A percentile compares a stretch with the other conserved stretches of the same genome.
Evolutionary conservation across 441 rosid genomes (phyloP).

Genomic region (Arabidopsis hybrid): DNA sequence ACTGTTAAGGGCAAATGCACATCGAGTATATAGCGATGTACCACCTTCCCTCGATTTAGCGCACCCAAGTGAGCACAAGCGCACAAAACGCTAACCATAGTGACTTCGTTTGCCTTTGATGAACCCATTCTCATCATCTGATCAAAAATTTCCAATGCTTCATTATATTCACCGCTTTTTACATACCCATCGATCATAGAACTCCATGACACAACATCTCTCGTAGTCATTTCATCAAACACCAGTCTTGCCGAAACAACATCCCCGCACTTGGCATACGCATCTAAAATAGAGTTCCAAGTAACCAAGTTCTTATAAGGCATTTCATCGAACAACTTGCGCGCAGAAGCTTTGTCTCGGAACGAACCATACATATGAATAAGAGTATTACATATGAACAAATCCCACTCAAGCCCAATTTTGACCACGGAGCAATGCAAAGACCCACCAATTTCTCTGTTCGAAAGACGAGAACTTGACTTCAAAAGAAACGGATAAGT

Average conservation of each 20-base stretch:
- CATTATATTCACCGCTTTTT: constrained; percentile 57
- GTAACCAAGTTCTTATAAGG: constrained; percentile 64
- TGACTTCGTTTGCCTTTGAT: constrained; percentile 70
- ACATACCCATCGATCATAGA: constrained; percentile 80
- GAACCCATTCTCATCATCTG: constrained; percentile 56
- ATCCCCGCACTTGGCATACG: constrained; percentile 71
- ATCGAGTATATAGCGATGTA: constrained; percentile 62
- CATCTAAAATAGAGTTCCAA: constrained; percentile 83
- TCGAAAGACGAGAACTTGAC: constrained; percentile 64
- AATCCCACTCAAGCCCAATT: constrained; percentile 62
- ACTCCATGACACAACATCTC: constrained; percentile 88
- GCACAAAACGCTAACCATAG: constrained; percentile 81
- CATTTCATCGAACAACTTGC: constrained; percentile 68
- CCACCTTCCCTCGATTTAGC: constrained; percentile 60
- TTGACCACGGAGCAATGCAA: constrained; percentile 55
- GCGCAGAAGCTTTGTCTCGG: constrained; percentile 54
- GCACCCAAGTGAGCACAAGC: constrained; percentile 92
- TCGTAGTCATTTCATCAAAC: constrained; percentile 66
- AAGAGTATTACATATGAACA: constrained; percentile 68
- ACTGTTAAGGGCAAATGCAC: constrained; percentile 57
- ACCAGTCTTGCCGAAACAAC: constrained; percentile 54
- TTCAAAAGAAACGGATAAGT: constrained; percentile 77
- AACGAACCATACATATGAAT: constrained; percentile 71
- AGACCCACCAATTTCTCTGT: constrained; percentile 49
- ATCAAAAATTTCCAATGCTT: constrained; percentile 69